phyloP scores from a whole-genome alignment of 108 stramenopile genomes.

The Nitzschia palea region DNA sequence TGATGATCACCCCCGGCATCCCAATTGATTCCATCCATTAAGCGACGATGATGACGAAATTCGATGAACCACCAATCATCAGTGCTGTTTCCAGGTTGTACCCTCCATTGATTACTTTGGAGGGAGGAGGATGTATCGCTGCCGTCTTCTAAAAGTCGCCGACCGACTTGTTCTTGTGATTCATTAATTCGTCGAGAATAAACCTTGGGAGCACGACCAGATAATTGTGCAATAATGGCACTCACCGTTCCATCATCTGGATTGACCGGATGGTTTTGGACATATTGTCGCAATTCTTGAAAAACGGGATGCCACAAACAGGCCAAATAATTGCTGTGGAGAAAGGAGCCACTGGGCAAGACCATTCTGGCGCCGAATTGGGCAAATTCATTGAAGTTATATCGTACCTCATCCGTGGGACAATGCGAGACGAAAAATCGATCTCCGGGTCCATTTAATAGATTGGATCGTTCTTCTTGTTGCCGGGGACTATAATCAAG shows the following conservation, averaged over 20 bases:
- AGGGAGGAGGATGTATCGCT: not conserved
- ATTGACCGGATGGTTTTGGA: slow-evolving; percentile 69
- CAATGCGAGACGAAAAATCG: slow-evolving; percentile 70
- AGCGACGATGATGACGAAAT: slow-evolving; percentile 4
- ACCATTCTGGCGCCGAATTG: slow-evolving; percentile 73
- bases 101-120: not conserved
- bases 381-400: slow-evolving; percentile 80
- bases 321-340: slow-evolving; percentile 76
- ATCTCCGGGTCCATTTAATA: slow-evolving; percentile 40
- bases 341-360: slow-evolving; percentile 43
- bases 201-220: slow-evolving; percentile 71
- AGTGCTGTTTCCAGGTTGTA: not conserved
- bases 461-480: slow-evolving; percentile 34
- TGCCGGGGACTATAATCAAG: slow-evolving; percentile 46
- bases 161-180: slow-evolving; percentile 10
- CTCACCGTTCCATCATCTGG: slow-evolving; percentile 91
- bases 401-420: slow-evolving; percentile 56
- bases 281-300: slow-evolving; percentile 72
- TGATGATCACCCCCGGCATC: slow-evolving; percentile 31
- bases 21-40: slow-evolving; percentile 48
- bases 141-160: not conserved
- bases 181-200: slow-evolving; percentile 51
- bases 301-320: slow-evolving; percentile 89
- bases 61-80: not conserved
- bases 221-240: slow-evolving; percentile 72